Conservation (phyloP, 352 stramenopile genomes). For the Pythium myriotylum region DNA sequence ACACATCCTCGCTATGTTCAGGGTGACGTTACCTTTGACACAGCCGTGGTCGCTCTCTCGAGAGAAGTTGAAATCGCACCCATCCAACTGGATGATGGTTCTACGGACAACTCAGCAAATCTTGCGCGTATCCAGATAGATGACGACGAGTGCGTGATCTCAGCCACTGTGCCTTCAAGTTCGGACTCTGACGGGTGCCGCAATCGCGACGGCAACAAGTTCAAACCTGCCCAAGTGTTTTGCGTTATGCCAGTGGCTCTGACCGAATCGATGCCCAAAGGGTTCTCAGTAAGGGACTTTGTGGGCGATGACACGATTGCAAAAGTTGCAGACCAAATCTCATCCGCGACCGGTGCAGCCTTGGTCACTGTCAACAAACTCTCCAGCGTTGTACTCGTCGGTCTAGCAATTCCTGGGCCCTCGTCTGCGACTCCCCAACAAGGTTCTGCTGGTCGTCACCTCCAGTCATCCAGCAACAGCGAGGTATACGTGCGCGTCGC, state of each 20-base stretch:
- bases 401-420: conserved; percentile 6
- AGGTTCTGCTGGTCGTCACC: background rate
- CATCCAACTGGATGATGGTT: conserved; percentile 23
- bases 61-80: background rate
- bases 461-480: background rate
- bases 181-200: background rate
- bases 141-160: conserved; percentile 11
- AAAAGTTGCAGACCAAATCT: background rate
- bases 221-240: background rate
- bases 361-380: conserved; percentile 7
- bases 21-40: conserved; percentile 20
- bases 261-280: background rate
- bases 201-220: conserved; percentile 2
- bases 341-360: background rate
- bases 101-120: background rate
- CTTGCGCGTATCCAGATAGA: conserved; percentile 17
- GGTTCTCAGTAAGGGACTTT: conserved; percentile 8
- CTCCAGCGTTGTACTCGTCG: conserved; percentile 17
- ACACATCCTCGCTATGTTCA: conserved; percentile 11
- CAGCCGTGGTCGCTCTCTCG: conserved; percentile 14
- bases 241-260: background rate
- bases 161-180: background rate
- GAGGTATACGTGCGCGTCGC: conserved; percentile 28
- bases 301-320: conserved; percentile 11
- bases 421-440: background rate